Evolutionary conservation across 2,329 filamentous ascomycete genomes (phyloP).

Genomic region (Gaeumannomyces tritici): DNA sequence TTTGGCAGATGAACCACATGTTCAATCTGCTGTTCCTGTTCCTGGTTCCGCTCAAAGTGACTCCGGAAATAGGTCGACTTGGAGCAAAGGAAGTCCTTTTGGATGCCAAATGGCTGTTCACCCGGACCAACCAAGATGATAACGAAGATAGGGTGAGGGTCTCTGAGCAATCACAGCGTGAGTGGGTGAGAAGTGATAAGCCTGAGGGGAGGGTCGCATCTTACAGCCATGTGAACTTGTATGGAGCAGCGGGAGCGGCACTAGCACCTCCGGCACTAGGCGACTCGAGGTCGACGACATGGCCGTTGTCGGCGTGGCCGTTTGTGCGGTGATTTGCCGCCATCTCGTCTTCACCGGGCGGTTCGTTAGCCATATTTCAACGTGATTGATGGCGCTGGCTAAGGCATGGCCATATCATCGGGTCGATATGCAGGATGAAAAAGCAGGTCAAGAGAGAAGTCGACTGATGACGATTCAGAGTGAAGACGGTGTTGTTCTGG

Average conservation of each 20-base stretch:
- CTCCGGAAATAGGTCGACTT: conserved; percentile 38
- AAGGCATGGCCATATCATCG: too few relatives aligned
- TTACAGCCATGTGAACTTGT: conserved; percentile 21
- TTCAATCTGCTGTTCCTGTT: conserved; percentile 32
- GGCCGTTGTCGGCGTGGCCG: background rate
- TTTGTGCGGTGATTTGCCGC: background rate
- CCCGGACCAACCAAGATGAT: conserved; percentile 43
- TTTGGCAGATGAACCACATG: conserved; percentile 40
- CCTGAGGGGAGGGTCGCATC: conserved; percentile 1
- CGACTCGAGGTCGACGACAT: background rate
- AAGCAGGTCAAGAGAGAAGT: too few relatives aligned
- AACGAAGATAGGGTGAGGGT: conserved; percentile 46
- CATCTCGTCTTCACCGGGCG: background rate
- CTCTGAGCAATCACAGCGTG: conserved; percentile 19
- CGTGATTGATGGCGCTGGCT: too few relatives aligned
- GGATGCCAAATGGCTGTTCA: conserved; percentile 45
- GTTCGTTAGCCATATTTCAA: background rate
- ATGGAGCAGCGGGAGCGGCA: background rate
- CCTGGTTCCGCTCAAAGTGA: conserved; percentile 28
- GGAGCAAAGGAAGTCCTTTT: conserved; percentile 47
- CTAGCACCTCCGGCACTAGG: background rate
- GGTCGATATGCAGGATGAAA: too few relatives aligned
- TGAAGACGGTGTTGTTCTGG: too few relatives aligned
- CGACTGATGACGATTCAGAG: too few relatives aligned
- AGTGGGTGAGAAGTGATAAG: background rate